Conservation (phyloP, 2,329 filamentous ascomycete genomes). For the Arthrinium puccinioides region DNA sequence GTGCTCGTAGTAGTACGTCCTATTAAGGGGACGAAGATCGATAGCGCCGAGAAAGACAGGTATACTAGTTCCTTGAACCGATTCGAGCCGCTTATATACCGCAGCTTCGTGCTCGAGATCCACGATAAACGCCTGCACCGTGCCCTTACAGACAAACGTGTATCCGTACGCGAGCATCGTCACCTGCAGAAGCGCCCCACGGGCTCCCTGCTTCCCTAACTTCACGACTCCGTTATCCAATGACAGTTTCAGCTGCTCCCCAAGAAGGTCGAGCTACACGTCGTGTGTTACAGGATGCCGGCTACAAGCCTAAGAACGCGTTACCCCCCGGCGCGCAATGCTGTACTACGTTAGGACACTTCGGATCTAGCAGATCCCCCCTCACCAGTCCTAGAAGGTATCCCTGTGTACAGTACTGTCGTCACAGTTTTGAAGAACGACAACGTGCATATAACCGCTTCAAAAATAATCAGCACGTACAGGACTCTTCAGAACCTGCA, state of each 20-base stretch:
- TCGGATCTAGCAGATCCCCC: neutral
- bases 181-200: neutral
- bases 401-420: neutral
- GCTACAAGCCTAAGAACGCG: neutral
- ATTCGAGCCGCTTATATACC: too few species aligned
- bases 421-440: too few species aligned
- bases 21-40: too few species aligned
- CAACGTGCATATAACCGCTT: too few species aligned
- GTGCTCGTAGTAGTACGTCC: too few species aligned
- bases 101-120: neutral
- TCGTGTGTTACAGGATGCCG: neutral
- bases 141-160: neutral
- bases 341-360: neutral
- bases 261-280: neutral
- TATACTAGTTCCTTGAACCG: too few species aligned
- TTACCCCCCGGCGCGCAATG: neutral
- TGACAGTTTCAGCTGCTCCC: neutral
- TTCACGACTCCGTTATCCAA: neutral
- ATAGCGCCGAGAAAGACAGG: too few species aligned
- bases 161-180: neutral
- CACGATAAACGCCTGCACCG: neutral
- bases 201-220: neutral
- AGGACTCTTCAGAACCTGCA: too few species aligned
- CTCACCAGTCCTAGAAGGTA: neutral
- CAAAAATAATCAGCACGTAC: too few species aligned